Conservation (phyloP, 208 protist genomes). For the Dictyostelium gargantuum region DNA sequence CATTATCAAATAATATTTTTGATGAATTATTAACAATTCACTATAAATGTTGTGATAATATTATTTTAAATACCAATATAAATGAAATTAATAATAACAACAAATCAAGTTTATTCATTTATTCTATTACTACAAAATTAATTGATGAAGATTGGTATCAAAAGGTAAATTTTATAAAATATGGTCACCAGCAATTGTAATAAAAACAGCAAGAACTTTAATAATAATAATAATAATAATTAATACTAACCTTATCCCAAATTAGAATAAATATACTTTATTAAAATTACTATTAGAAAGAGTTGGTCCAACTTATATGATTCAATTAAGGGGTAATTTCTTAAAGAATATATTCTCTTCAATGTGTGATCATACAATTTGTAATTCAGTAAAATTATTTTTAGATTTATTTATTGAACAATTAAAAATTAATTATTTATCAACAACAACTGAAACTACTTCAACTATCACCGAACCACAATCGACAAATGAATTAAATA, state of each 20-base stretch:
- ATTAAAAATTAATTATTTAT: neutral
- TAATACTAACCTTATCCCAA: neutral
- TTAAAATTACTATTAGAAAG: conserved; percentile 1
- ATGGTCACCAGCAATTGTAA: too few relatives aligned
- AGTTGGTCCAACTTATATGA: conserved; percentile 22
- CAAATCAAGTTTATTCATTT: neutral
- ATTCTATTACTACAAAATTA: neutral
- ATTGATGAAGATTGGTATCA: conserved; percentile 34
- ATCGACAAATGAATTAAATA: neutral
- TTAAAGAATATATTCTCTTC: conserved; percentile 28
- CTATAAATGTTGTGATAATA: neutral
- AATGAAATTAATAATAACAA: neutral
- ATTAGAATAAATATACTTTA: conserved; percentile 42
- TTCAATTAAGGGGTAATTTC: conserved; percentile 12
- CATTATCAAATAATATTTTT: conserved; percentile 9
- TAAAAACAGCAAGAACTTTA: too few relatives aligned
- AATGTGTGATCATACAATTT: conserved; percentile 62
- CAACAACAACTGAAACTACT: neutral
- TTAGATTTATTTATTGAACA: conserved; percentile 35
- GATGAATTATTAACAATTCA: conserved; percentile 10
- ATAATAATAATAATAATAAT: neutral
- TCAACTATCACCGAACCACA: neutral
- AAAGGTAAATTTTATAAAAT: conserved; percentile 9
- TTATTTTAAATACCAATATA: neutral
- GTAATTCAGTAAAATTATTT: conserved; percentile 32